Conservation (phyloP, 345 rosid species). For the Rhizophora apiculata region DNA sequence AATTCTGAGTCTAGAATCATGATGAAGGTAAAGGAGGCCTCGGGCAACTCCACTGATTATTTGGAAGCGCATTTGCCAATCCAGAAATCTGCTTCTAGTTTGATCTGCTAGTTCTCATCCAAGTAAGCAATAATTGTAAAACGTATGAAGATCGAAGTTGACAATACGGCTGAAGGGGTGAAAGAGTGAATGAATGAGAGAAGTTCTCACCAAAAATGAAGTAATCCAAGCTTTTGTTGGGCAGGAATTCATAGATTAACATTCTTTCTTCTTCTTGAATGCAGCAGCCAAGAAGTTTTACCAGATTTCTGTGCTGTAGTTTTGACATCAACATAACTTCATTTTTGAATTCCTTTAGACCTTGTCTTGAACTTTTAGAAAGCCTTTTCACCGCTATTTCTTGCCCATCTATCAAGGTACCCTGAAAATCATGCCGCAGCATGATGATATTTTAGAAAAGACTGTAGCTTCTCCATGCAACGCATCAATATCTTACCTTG, state of each 20-base stretch:
- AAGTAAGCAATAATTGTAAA: too few relatives aligned
- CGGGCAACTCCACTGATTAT: slow-evolving; percentile 22
- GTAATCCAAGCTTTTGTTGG: slow-evolving; percentile 31
- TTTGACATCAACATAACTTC: slow-evolving; percentile 43
- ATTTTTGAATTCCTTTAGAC: slow-evolving; percentile 41
- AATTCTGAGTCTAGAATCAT: slow-evolving; percentile 25
- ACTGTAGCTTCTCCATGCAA: slow-evolving; percentile 36
- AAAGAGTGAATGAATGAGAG: too few relatives aligned
- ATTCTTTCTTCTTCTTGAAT: slow-evolving; percentile 24
- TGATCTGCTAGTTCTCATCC: background rate
- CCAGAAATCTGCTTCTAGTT: slow-evolving; percentile 1
- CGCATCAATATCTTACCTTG: background rate
- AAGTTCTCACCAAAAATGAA: slow-evolving; percentile 28
- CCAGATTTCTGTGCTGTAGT: slow-evolving; percentile 53
- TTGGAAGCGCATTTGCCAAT: slow-evolving; percentile 15
- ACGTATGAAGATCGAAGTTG: background rate
- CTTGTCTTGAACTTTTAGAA: slow-evolving; percentile 40
- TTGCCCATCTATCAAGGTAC: slow-evolving; percentile 35
- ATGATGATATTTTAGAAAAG: slow-evolving; percentile 8
- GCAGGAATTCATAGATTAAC: slow-evolving; percentile 33
- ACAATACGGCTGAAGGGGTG: background rate
- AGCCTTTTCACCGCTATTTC: slow-evolving; percentile 58
- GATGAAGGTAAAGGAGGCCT: slow-evolving; percentile 33
- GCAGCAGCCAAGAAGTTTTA: slow-evolving; percentile 37
- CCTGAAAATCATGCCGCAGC: slow-evolving; percentile 16